A percentile compares a stretch with the other conserved stretches of the same genome.
phyloP scores from a whole-genome alignment of 345 rosid species.

The Noccaea caerulescens region DNA sequence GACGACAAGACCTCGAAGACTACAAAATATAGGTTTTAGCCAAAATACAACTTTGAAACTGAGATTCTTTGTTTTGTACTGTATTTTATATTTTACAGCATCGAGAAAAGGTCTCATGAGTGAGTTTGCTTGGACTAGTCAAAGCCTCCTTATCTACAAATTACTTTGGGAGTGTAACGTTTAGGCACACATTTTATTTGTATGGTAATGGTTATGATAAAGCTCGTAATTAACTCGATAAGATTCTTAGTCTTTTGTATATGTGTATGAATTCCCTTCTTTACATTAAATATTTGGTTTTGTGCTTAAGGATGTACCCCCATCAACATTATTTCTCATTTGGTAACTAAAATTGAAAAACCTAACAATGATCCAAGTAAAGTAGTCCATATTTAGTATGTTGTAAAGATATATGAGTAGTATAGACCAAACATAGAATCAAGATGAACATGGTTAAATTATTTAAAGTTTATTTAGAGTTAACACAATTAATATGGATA shows the following conservation, averaged over 20 bases:
- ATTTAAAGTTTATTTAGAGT: background rate
- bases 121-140: slow-evolving; percentile 46
- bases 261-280: background rate
- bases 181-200: background rate
- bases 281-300: background rate
- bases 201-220: slow-evolving; percentile 9
- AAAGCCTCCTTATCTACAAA: slow-evolving; percentile 16
- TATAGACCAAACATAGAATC: background rate
- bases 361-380: background rate
- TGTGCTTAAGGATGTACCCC: background rate
- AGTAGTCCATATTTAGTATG: background rate
- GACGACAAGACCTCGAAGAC: slow-evolving; percentile 53
- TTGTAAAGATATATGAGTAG: background rate
- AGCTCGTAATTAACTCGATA: background rate
- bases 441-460: background rate
- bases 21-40: slow-evolving; percentile 43
- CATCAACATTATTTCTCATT: background rate
- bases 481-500: background rate
- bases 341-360: background rate
- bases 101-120: slow-evolving; percentile 38
- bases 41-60: slow-evolving; percentile 46
- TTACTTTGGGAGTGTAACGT: slow-evolving; percentile 11
- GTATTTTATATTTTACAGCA: background rate
- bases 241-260: slow-evolving; percentile 22
- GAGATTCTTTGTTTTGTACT: slow-evolving; percentile 27